phyloP scores from a whole-genome alignment of 1,284 basidiomycete species.

The Pseudozyma sp. region DNA sequence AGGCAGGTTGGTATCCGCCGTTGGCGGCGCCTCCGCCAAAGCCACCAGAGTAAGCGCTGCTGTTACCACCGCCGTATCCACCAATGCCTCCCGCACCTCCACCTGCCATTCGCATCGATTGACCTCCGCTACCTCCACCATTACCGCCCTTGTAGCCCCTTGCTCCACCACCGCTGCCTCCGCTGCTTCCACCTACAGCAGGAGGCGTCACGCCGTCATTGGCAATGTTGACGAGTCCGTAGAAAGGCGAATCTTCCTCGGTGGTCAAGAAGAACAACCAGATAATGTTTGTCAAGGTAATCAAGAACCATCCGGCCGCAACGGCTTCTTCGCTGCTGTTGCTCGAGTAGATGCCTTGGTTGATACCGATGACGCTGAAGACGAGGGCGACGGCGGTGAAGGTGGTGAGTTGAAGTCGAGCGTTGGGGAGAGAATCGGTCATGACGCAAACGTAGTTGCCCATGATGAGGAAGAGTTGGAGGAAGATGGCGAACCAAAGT shows the following conservation, averaged over 20 bases:
- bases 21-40: constrained; percentile 27
- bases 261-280: constrained; percentile 97
- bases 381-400: constrained; percentile 88
- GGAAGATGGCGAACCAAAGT: constrained; percentile 91
- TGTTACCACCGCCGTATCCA: constrained; percentile 45
- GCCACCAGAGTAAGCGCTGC: constrained; percentile 41
- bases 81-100: constrained; percentile 24
- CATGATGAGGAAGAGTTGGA: constrained; percentile 83
- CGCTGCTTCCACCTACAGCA: constrained; percentile 66
- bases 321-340: constrained; percentile 73
- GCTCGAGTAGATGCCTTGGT: constrained; percentile 70
- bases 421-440: constrained; percentile 83
- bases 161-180: constrained; percentile 70
- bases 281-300: constrained; percentile 84
- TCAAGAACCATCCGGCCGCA: constrained; percentile 92
- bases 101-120: constrained; percentile 40
- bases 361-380: constrained; percentile 83
- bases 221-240: constrained; percentile 86
- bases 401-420: constrained; percentile 84
- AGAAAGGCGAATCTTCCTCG: constrained; percentile 87
- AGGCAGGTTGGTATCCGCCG: constrained; percentile 59
- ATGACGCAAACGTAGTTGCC: constrained; percentile 85
- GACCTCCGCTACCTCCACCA: constrained; percentile 12
- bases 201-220: constrained; percentile 86
- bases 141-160: constrained; percentile 32